phyloP scores from a whole-genome alignment of 495 filamentous ascomycete genomes.

The Cryomyces minteri region DNA sequence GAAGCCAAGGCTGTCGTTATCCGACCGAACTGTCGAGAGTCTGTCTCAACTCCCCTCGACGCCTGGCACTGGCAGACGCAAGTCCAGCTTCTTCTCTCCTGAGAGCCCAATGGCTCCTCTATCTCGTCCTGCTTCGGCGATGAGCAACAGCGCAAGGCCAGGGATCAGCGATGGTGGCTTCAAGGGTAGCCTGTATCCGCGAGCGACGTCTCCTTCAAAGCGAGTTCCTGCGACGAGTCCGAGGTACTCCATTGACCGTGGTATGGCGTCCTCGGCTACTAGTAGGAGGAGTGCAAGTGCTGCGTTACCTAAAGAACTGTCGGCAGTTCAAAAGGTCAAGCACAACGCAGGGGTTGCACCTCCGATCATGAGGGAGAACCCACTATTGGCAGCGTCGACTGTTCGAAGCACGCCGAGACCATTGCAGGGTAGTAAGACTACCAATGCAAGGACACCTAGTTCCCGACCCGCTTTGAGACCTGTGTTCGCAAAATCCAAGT shows the following conservation, averaged over 20 bases:
- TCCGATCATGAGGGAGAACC: not conserved
- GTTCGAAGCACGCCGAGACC: conserved; percentile 1
- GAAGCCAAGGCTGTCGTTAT: conserved; percentile 34
- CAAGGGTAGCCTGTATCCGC: conserved; percentile 13
- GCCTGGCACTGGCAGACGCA: conserved; percentile 33
- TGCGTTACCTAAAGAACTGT: not conserved
- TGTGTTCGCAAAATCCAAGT: conserved; percentile 30
- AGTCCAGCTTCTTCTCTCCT: conserved; percentile 41
- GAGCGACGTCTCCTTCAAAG: conserved; percentile 18
- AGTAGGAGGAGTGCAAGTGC: conserved; percentile 15
- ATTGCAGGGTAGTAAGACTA: conserved; percentile 30
- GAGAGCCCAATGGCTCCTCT: conserved; percentile 37
- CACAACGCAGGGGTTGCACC: too few species aligned
- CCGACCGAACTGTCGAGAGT: conserved; percentile 51
- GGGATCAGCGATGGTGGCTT: conserved; percentile 30
- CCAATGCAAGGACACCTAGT: conserved; percentile 29
- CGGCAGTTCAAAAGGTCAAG: too few species aligned
- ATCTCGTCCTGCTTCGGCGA: conserved; percentile 33
- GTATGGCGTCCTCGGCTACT: conserved; percentile 7
- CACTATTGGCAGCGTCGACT: not conserved
- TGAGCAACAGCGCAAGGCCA: conserved; percentile 27
- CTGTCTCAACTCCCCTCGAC: conserved; percentile 45
- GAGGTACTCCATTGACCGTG: not conserved
- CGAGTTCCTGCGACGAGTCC: conserved; percentile 1
- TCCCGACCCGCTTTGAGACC: conserved; percentile 36